Base-by-base conservation (phyloP, 805 yeast genomes). In the Kluyveromyces aestuarii region DNA sequence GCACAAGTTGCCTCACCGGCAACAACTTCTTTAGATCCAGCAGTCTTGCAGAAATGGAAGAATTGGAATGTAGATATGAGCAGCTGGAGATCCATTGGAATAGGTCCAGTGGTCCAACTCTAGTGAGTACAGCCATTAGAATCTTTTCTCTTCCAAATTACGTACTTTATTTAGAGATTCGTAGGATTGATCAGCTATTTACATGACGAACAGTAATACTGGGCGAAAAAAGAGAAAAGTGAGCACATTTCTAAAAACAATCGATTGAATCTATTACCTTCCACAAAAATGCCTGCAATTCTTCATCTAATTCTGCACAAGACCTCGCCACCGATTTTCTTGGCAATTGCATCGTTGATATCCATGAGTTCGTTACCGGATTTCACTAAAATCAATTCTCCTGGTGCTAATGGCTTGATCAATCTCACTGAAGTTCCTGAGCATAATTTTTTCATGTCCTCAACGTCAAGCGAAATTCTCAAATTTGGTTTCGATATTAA, bases 11-110 rank as follows among this genome's bases (percentile, higher is more conserved):
- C 50, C 57, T 10, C 54, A 50, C 16, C 54, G 52, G 21, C 57
- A 46, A 40, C 49, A 48, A 14, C 55, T 48, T 19, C 41, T 10
- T 66, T 39, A 48, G 78, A 77, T 52, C 76, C 79, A 7, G 74
- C 75, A 11, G 81, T 79, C 56, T 66, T 90, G 54, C 71, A 74
- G 60, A 80, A 79, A 54, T 90, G 95, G 95, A 81, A 80, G 54
- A 81, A 79, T 44, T 90, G 90, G 89, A 87, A 84, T 59, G 76
- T 88, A 2, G 96, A 90, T 59, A 86, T 90, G 95, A 75, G 87
- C 25, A 57, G 63, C 13, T 90, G 97, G 97, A 75, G 84, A 60
- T 76, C 82, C 46, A 71, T 79, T 16, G 88, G 87, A 1, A 69
- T 75, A 46, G 89, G 89, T 2, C 82, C 86, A 2, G 61, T 75